Evolutionary conservation across 2,329 filamentous ascomycete genomes (phyloP), one percentile per base, ranked within the genome.

Genomic region (Penicillium crustosum): DNA sequence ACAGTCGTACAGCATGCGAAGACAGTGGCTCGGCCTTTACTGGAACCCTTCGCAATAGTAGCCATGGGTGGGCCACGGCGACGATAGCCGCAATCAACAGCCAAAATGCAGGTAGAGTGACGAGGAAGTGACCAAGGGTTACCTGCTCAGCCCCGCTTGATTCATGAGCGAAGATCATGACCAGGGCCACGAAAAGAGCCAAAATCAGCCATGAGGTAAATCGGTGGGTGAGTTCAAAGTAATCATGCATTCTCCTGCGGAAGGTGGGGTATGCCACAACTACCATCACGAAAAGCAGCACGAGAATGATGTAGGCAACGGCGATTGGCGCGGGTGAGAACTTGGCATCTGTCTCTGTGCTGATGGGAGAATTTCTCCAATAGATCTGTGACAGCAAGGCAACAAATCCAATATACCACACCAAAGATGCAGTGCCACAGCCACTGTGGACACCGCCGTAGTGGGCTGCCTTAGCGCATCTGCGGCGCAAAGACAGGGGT

Each of bases 1-100:
- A 83, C 13, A 94, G 82, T 48, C 87, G 84, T 36, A 90, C 77
- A 38, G 89, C 90, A 74, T 93, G 90, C 15, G 81, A 71, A 0
- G 90, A 93, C 19, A 94, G 83, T 2, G 81, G 77, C 67, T 91
- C 86, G 2, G 87, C 79, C 15, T 82, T 76, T 60, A 93, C 87
- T 5, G 78, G 76, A 55, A 90, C 85, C 62, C 83, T 86, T 54
- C 89, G 84, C 25, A 93, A 82, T 52, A 84, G 82, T 3, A 88
- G 71, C 90, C 90, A 94, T 1, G 90, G 89, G 56, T 88, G 85
- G 45, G 87, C 79, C 60, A 93, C 81, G 61, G 87, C 83, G 43
- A 81, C 65, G 1, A 89, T 90, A 48, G 86, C 85, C 44, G 83
- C 71, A 23, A 84, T 67, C 13, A 93, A 79, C 64, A 89, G 82